Conservation (phyloP, 495 filamentous ascomycete genomes). For the Hypoxylon perforatum region DNA sequence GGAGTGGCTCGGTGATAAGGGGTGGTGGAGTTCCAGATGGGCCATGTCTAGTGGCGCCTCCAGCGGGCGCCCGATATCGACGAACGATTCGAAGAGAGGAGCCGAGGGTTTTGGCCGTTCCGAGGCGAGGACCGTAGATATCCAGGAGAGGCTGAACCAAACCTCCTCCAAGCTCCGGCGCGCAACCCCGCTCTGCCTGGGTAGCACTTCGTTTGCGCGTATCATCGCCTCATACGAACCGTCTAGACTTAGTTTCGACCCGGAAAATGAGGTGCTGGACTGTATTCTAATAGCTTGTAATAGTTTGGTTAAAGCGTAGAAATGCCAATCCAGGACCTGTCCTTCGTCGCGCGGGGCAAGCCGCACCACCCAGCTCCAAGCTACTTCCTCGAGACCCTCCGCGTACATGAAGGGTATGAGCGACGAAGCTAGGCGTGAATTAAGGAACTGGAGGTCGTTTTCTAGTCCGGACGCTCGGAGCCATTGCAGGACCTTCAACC, state of each 20-base stretch:
- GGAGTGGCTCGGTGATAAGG: conserved; percentile 47
- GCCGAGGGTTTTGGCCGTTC: conserved; percentile 45
- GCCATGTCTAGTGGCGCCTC: conserved; percentile 41
- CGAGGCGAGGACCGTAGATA: conserved; percentile 48
- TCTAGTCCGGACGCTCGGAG: conserved; percentile 61
- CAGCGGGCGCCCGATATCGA: conserved; percentile 41
- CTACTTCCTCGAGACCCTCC: conserved; percentile 57
- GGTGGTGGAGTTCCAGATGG: conserved; percentile 57
- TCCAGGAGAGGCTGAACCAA: conserved; percentile 49
- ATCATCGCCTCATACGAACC: conserved; percentile 49
- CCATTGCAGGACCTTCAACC: conserved; percentile 59
- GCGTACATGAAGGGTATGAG: conserved; percentile 62
- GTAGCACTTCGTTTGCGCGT: conserved; percentile 43
- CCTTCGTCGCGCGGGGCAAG: conserved; percentile 27
- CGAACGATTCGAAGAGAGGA: conserved; percentile 54
- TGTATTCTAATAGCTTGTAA: conserved; percentile 44
- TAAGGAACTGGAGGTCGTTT: conserved; percentile 49
- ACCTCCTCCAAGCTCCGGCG: conserved; percentile 17
- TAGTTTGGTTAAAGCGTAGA: conserved; percentile 24
- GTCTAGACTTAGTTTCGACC: conserved; percentile 42
- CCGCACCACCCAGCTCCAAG: conserved; percentile 56
- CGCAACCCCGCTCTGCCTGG: conserved; percentile 14
- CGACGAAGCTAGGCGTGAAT: conserved; percentile 43
- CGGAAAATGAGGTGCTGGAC: conserved; percentile 17
- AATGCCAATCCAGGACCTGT: neutral